These are phyloP conservation scores for Sordariomycetes sp. DNA, from an alignment of 2,329 filamentous ascomycete genomes.

Conservation along the genomic window DNA sequence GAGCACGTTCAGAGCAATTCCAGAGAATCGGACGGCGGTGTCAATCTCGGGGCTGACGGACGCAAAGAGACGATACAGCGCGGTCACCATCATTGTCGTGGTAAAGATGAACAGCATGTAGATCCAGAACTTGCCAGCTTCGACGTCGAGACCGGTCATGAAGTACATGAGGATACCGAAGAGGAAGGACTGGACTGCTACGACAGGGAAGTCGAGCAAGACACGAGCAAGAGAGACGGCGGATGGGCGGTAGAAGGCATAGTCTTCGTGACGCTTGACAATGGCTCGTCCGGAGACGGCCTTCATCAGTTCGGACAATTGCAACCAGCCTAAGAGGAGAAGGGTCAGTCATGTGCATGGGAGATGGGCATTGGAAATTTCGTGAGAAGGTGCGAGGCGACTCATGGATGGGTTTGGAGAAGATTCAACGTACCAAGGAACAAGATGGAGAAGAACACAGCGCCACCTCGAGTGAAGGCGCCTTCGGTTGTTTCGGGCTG, in stretches of 20 bases:
- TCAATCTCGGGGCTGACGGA: slow-evolving; percentile 49
- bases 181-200: slow-evolving; percentile 52
- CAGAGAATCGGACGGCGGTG: slow-evolving; percentile 50
- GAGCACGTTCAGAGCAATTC: slow-evolving; percentile 48
- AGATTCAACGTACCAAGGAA: no score
- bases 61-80: slow-evolving; percentile 50
- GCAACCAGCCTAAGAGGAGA: slow-evolving; percentile 61
- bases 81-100: slow-evolving; percentile 43
- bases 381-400: no score
- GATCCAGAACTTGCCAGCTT: slow-evolving; percentile 57
- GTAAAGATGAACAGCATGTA: slow-evolving; percentile 53
- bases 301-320: slow-evolving; percentile 69
- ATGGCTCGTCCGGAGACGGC: slow-evolving; percentile 64
- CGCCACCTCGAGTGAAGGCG: slow-evolving; percentile 46
- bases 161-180: slow-evolving; percentile 70
- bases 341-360: no score
- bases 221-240: slow-evolving; percentile 46
- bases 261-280: slow-evolving; percentile 33
- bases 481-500: slow-evolving; percentile 48
- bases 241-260: slow-evolving; percentile 42
- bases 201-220: slow-evolving; percentile 46
- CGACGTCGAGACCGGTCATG: slow-evolving; percentile 59
- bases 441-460: slow-evolving; percentile 38
- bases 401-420: no score
- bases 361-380: no score